Evolutionary conservation across 2,329 filamentous ascomycete genomes (phyloP).

Genomic region (Volutella citrinella): DNA sequence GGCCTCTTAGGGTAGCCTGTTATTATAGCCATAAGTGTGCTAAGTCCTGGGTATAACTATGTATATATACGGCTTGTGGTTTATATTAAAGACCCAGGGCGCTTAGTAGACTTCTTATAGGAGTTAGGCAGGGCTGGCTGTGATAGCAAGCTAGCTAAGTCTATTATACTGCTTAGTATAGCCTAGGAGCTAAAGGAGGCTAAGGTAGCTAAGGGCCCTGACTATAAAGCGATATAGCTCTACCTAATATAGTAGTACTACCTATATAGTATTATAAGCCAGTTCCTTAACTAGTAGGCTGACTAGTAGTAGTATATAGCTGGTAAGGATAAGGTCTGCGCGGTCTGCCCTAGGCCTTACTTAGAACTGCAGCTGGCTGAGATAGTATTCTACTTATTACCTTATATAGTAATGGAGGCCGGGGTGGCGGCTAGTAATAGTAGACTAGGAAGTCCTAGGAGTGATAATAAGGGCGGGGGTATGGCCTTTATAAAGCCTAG

Average conservation of each 20-base stretch:
- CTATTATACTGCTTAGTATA: constrained; percentile 2
- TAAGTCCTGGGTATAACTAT: constrained; percentile 7
- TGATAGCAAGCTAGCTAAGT: constrained; percentile 2
- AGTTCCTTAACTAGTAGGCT: constrained; percentile 2
- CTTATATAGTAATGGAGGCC: too few species aligned
- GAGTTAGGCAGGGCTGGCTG: constrained; percentile 3
- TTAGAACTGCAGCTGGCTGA: neutral
- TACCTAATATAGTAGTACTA: constrained; percentile 6
- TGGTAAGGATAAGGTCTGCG: constrained; percentile 3
- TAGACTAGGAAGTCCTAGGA: neutral
- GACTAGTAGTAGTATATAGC: constrained; percentile 6
- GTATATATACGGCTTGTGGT: constrained; percentile 2
- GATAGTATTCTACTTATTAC: neutral
- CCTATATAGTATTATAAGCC: constrained; percentile 2
- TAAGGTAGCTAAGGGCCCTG: neutral
- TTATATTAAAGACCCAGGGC: constrained; percentile 1
- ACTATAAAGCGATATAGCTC: constrained; percentile 6
- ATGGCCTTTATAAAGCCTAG: constrained; percentile 1
- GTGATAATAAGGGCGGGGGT: neutral
- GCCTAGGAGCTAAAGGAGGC: constrained; percentile 1
- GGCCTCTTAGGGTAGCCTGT: neutral
- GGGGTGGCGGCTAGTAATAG: too few species aligned
- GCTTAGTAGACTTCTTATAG: constrained; percentile 5
- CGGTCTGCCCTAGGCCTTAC: neutral
- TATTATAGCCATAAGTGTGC: constrained; percentile 3